phyloP scores from a whole-genome alignment of 176 grass and related monocot genomes.

The Phoenix dactylifera region DNA sequence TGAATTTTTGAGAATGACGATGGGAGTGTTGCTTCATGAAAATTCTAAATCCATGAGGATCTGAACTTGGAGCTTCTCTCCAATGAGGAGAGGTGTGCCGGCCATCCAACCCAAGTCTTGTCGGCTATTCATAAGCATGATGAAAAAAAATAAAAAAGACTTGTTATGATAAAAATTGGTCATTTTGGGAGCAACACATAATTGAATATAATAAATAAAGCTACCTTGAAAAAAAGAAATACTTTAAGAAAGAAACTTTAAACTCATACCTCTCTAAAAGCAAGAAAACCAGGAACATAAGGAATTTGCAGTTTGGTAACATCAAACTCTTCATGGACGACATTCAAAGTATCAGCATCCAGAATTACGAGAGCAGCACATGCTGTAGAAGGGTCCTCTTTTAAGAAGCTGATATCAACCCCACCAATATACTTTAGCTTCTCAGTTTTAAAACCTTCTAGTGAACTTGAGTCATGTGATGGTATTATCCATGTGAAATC shows the following conservation, averaged over 20 bases:
- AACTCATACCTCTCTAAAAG: slow-evolving; percentile 72
- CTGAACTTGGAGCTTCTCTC: too few relatives aligned
- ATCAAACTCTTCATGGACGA: slow-evolving; percentile 80
- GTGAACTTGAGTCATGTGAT: slow-evolving; percentile 24
- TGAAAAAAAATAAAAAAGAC: too few relatives aligned
- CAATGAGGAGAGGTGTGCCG: too few relatives aligned
- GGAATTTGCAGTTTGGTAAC: slow-evolving; percentile 54
- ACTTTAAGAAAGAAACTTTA: background rate
- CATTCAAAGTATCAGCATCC: slow-evolving; percentile 46
- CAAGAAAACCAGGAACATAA: slow-evolving; percentile 87
- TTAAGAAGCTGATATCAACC: slow-evolving; percentile 85
- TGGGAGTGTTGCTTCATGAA: too few relatives aligned
- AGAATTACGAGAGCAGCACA: slow-evolving; percentile 61
- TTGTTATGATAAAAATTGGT: too few relatives aligned
- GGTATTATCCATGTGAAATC: slow-evolving; percentile 53
- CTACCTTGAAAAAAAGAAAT: background rate
- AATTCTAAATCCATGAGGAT: too few relatives aligned
- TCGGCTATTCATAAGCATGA: too few relatives aligned
- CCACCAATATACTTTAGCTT: slow-evolving; percentile 60
- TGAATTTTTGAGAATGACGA: too few relatives aligned
- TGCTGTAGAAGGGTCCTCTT: slow-evolving; percentile 50
- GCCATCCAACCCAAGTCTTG: too few relatives aligned
- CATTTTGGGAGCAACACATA: too few relatives aligned
- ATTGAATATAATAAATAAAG: background rate
- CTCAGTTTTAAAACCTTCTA: background rate